These are phyloP conservation scores for Cutaneotrichosporon cavernicola DNA, from an alignment of 1,284 basidiomycete genomes.

Conservation along the genomic window DNA sequence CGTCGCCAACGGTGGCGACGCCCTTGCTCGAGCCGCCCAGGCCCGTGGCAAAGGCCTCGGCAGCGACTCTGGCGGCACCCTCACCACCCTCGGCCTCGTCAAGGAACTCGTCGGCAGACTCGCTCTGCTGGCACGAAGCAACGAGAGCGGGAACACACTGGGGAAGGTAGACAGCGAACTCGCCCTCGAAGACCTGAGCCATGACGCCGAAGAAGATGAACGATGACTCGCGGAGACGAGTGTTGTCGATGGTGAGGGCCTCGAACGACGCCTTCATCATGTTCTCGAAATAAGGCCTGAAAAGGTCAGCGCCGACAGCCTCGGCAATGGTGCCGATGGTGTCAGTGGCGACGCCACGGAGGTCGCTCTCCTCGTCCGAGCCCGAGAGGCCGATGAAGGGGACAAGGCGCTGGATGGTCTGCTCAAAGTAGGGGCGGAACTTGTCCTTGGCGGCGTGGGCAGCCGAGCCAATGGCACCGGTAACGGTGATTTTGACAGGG, in stretches of 20 bases:
- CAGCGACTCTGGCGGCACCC: conserved; percentile 39
- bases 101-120: conserved; percentile 65
- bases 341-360: conserved; percentile 97
- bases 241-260: conserved; percentile 78
- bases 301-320: conserved; percentile 89
- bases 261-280: conserved; percentile 96
- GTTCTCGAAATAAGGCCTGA: conserved; percentile 91
- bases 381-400: conserved; percentile 76
- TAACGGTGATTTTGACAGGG: conserved; percentile 90
- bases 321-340: conserved; percentile 97
- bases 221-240: conserved; percentile 88
- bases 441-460: conserved; percentile 94
- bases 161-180: conserved; percentile 85
- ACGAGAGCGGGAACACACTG: conserved; percentile 85
- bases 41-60: conserved; percentile 63
- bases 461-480: conserved; percentile 95
- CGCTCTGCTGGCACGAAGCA: conserved; percentile 74
- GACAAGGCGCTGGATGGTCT: conserved; percentile 84
- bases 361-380: conserved; percentile 73
- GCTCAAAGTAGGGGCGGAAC: conserved; percentile 93
- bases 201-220: conserved; percentile 99
- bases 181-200: conserved; percentile 91
- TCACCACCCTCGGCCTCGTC: conserved; percentile 55
- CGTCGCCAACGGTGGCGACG: conserved; percentile 55
- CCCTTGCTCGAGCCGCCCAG: conserved; percentile 58